Evolutionary conservation across 2,329 filamentous ascomycete genomes (phyloP), one percentile per base, ranked within the genome.

Genomic region (Fusarium sp.): DNA sequence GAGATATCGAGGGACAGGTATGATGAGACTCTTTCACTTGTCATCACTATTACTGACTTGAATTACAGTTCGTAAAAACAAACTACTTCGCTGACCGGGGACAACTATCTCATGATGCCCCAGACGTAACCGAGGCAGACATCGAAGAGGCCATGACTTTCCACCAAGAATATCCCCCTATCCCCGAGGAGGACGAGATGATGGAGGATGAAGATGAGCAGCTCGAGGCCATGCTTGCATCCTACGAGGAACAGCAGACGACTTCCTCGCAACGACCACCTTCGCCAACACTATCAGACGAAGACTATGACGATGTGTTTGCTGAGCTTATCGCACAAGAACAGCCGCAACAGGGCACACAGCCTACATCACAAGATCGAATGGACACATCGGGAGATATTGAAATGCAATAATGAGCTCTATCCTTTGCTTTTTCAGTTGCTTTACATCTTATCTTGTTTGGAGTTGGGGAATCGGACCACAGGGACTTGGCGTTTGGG

Each of bases 281-380:
- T 8, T 80, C 81, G 3, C 73, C 78, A 10, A 74, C 76, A 1
- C 76, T 83, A 33, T 84, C 81, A 1, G 88, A 90, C 53, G 87
- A 89, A 45, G 88, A 89, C 43, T 91, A 89, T 71, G 88, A 91
- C 67, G 80, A 84, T 46, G 78, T 90, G 11, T 91, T 97, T 65
- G 78, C 75, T 14, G 80, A 81, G 58, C 70, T 81, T 17, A 72
- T 81, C 10, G 71, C 76, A 14, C 76, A 78, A 62, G 77, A 80
- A 57, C 68, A 73, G 31, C 34, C 42, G 14, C 59, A 55, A 71
- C 55, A 65, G 17, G 43, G 49, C 9, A 45, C 55, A 13, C 50
- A 67, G 21, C 55, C 56, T 21, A 61, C 69, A 26, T 66, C 73
- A 4, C 79, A 78, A 22, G 78, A 83, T 33, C 77, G 83, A 38